Conservation (phyloP, 139 green algal species). For the Asterochloris erici region DNA sequence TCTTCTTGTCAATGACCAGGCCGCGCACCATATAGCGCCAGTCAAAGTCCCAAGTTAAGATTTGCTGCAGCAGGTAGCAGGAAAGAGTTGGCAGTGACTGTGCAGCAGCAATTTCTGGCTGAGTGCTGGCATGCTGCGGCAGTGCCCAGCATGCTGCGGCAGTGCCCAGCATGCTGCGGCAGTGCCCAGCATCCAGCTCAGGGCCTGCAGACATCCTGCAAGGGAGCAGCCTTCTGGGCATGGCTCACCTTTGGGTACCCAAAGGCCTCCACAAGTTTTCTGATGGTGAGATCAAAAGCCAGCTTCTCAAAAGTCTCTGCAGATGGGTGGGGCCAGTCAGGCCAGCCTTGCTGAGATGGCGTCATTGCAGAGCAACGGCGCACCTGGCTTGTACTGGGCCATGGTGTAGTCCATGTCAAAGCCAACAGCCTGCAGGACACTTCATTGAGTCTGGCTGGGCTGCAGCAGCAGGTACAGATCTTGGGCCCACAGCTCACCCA, state of each 20-base stretch:
- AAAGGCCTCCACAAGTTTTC: slow-evolving; percentile 83
- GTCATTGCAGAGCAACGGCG: too few species aligned
- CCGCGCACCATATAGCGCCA: slow-evolving; percentile 87
- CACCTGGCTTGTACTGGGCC: slow-evolving; percentile 68
- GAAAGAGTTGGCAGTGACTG: not conserved
- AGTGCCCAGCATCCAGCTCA: too few species aligned
- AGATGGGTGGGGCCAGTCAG: too few species aligned
- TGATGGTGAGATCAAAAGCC: slow-evolving; percentile 74
- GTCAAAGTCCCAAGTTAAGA: slow-evolving; percentile 74
- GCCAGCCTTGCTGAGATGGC: too few species aligned
- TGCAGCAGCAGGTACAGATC: not conserved
- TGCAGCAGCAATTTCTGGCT: too few species aligned
- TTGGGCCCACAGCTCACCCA: too few species aligned
- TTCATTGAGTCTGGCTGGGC: not conserved
- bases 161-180: too few species aligned
- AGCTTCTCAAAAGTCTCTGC: slow-evolving; percentile 91
- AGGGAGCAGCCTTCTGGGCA: not conserved
- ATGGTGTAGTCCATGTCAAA: slow-evolving; percentile 98
- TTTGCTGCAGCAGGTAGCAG: slow-evolving; percentile 14
- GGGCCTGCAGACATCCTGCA: not conserved
- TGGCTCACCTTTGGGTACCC: slow-evolving; percentile 68
- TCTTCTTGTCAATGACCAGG: slow-evolving; percentile 88
- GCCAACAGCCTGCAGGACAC: slow-evolving; percentile 62
- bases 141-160: too few species aligned
- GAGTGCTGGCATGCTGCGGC: too few species aligned